Evolutionary conservation across 2,329 filamentous ascomycete genomes (phyloP), one percentile per base, ranked within the genome.

Genomic region (Ramichloridium luteum): DNA sequence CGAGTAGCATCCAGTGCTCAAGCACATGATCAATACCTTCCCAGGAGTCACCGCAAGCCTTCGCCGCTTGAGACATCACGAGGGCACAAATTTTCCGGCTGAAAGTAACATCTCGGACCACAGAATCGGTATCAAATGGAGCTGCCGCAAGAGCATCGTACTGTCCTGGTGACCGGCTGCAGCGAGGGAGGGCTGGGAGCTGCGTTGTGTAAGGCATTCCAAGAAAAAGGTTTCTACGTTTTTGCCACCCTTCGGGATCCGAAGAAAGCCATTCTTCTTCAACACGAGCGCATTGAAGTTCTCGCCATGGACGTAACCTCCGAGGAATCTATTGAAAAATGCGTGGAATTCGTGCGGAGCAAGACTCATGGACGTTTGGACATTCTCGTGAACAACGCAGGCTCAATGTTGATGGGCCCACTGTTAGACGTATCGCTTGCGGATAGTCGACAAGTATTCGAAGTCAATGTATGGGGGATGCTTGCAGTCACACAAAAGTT

Each of bases 401-500:
- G 61, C 2, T 44, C 46, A 1, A 49, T 49, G 4, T 36, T 39
- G 6, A 54, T 42, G 32, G 39, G 31, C 11, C 45, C 43, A 1
- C 28, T 51, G 3, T 40, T 38, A 4, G 50, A 53, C 10, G 40
- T 36, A 3, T 40, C 46, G 13, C 34, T 44, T 2, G 48, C 53
- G 4, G 58, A 60, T 9, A 71, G 64, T 56, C 65, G 61, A 58
- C 44, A 42, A 16, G 57, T 57, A 16, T 64, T 59, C 44, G 61
- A 67, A 29, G 58, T 68, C 32, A 72, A 72, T 36, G 44, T 70
- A 15, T 61, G 60, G 20, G 67, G 68, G 0, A 50, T 43, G 1
- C 43, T 51, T 30, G 37, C 44, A 3, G 35, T 49, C 12, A 46
- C 40, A 4, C 46, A 51, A 25, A 45, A 59, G 1, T 70, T 72